phyloP scores from a whole-genome alignment of 345 rosid genomes.

The Eucalyptus polybractea region DNA sequence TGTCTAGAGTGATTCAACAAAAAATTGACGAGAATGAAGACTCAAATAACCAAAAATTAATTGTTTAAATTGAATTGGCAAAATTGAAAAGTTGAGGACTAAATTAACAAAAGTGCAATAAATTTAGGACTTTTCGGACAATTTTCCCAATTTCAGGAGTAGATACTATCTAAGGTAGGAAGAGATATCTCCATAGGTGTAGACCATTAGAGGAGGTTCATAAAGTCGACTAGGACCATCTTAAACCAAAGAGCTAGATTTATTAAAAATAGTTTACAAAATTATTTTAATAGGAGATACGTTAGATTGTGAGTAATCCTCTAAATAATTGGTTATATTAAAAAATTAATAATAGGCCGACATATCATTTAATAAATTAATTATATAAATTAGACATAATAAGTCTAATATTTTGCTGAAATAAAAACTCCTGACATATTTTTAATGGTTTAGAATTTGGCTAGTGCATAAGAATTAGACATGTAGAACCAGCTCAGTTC shows the following conservation, averaged over 20 bases:
- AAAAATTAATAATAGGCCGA: no score
- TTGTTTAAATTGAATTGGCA: no score
- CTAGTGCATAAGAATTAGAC: neutral
- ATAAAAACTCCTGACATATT: neutral
- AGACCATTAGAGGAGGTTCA: neutral
- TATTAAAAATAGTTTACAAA: neutral
- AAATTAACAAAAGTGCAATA: no score
- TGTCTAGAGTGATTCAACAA: no score
- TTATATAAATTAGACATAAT: no score
- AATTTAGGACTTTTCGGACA: rapidly evolving
- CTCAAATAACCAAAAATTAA: no score
- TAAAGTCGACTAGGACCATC: neutral
- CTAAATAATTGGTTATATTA: neutral
- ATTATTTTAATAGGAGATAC: neutral
- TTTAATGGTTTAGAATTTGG: neutral
- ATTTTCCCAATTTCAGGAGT: no score
- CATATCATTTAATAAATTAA: no score
- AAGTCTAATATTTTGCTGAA: no score
- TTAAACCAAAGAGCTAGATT: neutral
- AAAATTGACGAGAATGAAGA: no score
- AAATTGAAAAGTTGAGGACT: no score
- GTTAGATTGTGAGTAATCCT: neutral
- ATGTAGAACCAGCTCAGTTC: neutral
- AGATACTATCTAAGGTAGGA: neutral
- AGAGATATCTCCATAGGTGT: neutral